Percentiles rank a stretch among this genome's conserved stretches.
These are phyloP conservation scores for Sanghuangporus baumii DNA, from an alignment of 1,284 basidiomycete genomes.

Conservation along the genomic window DNA sequence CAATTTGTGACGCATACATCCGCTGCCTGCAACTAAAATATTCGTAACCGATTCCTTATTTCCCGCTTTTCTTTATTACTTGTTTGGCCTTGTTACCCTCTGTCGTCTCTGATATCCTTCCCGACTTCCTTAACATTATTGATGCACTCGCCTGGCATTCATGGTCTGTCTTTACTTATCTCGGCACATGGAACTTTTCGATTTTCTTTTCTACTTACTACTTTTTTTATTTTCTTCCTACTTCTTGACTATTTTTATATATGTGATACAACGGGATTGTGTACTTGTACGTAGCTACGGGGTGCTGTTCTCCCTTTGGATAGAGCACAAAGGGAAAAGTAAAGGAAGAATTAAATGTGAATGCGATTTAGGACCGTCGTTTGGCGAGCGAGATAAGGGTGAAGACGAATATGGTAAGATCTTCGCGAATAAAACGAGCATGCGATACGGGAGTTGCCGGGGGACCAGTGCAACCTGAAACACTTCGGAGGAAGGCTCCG, in stretches of 20 bases:
- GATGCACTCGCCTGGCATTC: not conserved
- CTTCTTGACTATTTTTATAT: conserved; percentile 14
- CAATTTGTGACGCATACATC: conserved; percentile 2
- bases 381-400: not conserved
- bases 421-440: not conserved
- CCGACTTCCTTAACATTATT: not conserved
- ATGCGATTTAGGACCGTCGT: no score
- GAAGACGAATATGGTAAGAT: not conserved
- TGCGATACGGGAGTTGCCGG: not conserved
- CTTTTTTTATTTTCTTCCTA: not conserved
- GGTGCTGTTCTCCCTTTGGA: not conserved
- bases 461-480: conserved; percentile 14
- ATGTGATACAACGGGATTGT: conserved; percentile 9
- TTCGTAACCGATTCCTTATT: conserved; percentile 1
- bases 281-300: conserved; percentile 13
- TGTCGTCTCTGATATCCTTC: not conserved
- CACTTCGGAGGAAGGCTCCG: not conserved
- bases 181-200: not conserved
- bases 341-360: not conserved
- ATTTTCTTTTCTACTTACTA: not conserved
- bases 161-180: conserved; percentile 6
- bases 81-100: conserved; percentile 1
- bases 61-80: not conserved
- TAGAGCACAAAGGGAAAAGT: not conserved
- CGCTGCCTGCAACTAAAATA: conserved; percentile 8